Evolutionary conservation across 345 rosid species (phyloP), one percentile per base, ranked within the genome.

Genomic region (sweet orange (Citrus sinensis)): DNA sequence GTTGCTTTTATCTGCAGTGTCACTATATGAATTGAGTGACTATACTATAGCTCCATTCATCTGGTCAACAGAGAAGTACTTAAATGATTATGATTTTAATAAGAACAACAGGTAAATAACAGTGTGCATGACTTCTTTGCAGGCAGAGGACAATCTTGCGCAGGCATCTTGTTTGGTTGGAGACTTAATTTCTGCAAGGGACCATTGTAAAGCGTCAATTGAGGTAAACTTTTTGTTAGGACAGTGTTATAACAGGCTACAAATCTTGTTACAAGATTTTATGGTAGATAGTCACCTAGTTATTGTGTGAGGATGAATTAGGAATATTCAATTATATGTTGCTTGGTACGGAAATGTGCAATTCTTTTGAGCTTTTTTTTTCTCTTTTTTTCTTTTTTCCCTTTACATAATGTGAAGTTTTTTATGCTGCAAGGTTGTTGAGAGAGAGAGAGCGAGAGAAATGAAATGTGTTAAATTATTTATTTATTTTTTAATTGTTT

Each of bases 111-210:
- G 20, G 24, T 49, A 10, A 42, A 49, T 54, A 64, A 14, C 35
- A 22, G 2, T 22, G 24, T 29, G 22, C 78, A 46, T 54, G 46
- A 76, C 42, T 22, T 63, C 65, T 74, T 75, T 86, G 73, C 86
- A 94, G 97, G 89, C 87, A 17, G 92, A 89, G 82, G 98, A 94
- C 79, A 89, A 73, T 81, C 79, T 90, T 66, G 93, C 97, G 22
- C 93, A 89, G 76, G 92, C 87, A 37, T 91, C 82, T 79, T 94
- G 89, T 85, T 70, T 84, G 67, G 85, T 83, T 32, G 92, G 92
- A 79, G 95, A 90, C 76, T 73, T 90, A 25, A 78, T 79, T 73
- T 76, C 85, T 32, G 94, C 94, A 68, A 73, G 78, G 81, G 79
- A 82, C 80, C 97, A 88, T 68, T 92, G 98, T 86, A 83, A 83